Conservation (phyloP, 805 yeast genomes). For the Teunomyces funiuensis region DNA sequence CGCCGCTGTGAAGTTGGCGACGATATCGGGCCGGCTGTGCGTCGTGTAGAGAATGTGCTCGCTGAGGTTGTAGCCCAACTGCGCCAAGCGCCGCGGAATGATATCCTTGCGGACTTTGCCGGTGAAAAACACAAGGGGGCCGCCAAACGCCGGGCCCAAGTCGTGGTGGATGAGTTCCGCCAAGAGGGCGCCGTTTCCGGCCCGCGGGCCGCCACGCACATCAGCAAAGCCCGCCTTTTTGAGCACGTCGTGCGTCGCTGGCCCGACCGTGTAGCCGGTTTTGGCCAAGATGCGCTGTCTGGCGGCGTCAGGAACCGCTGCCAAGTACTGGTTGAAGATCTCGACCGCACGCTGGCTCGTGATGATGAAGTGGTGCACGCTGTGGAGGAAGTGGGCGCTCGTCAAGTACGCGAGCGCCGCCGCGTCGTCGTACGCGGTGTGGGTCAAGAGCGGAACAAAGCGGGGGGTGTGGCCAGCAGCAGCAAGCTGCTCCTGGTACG, state of each 20-base stretch:
- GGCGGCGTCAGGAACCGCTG: slow-evolving; percentile 17
- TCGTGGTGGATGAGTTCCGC: slow-evolving; percentile 58
- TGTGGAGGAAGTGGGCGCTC: slow-evolving; percentile 39
- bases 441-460: slow-evolving; percentile 76
- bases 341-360: slow-evolving; percentile 94
- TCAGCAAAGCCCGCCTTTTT: slow-evolving; percentile 60
- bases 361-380: slow-evolving; percentile 59
- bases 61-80: slow-evolving; percentile 42
- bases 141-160: slow-evolving; percentile 9
- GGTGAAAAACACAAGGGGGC: slow-evolving; percentile 66
- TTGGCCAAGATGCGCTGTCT: slow-evolving; percentile 39
- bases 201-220: slow-evolving; percentile 68
- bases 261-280: slow-evolving; percentile 85
- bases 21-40: slow-evolving; percentile 46
- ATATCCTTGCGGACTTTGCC: slow-evolving; percentile 84
- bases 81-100: slow-evolving; percentile 60
- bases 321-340: slow-evolving; percentile 53
- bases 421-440: slow-evolving; percentile 51
- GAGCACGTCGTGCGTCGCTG: slow-evolving; percentile 71
- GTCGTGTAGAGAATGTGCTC: slow-evolving; percentile 77
- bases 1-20: slow-evolving; percentile 30
- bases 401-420: slow-evolving; percentile 46
- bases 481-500: slow-evolving; percentile 51
- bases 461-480: slow-evolving; percentile 38
- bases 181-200: slow-evolving; percentile 78